Base-by-base conservation (phyloP, 768 basidiomycete genomes). In the Punctularia strigosozonata region DNA sequence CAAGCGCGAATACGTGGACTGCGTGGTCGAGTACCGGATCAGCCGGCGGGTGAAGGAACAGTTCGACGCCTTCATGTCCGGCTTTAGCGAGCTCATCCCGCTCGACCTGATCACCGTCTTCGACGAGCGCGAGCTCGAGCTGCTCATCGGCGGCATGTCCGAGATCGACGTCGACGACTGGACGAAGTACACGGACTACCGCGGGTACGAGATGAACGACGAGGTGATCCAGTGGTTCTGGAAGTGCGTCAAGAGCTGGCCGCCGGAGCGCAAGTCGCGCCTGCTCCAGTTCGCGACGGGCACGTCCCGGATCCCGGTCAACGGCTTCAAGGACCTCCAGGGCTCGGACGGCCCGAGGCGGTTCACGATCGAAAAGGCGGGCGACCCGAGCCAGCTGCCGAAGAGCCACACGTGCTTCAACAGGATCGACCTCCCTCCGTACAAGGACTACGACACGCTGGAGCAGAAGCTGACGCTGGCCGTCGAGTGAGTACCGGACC, bases 151-250 rank as follows among this genome's bases (percentile, higher is more conserved):
- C 52, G 95, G 95, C 50, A 97, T 98, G 89, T 95, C 92, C 33
- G 95, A 99, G 64, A 97, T 98, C 49, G 95, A 99, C 54, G 91
- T 98, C 46, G 91, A 97, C 47, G 94, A 95, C 58, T 98, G 95
- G 95, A 88, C 82, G 55, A 97, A 98, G 65, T 95, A 92, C 63
- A 99, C 95, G 25, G 95, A 98, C 58, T 98, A 98, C 63, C 82
- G 94, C 47, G 94, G 90, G 13, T 94, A 92, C 54, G 87, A 91
- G 62, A 78, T 88, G 62, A 85, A 82, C 51, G 90, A 94, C 54
- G 89, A 94, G 53, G 87, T 92, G 35, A 92, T 99, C 41, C 90
- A 97, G 55, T 99, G 95, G 95, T 99, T 99, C 81, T 99, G 95
- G 95, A 90, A 97, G 65, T 91, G 89, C 51, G 88, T 99, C 32